Evolutionary conservation across 2,329 filamentous ascomycete genomes (phyloP), one percentile per base, ranked within the genome.

Genomic region (Beauveria australis): DNA sequence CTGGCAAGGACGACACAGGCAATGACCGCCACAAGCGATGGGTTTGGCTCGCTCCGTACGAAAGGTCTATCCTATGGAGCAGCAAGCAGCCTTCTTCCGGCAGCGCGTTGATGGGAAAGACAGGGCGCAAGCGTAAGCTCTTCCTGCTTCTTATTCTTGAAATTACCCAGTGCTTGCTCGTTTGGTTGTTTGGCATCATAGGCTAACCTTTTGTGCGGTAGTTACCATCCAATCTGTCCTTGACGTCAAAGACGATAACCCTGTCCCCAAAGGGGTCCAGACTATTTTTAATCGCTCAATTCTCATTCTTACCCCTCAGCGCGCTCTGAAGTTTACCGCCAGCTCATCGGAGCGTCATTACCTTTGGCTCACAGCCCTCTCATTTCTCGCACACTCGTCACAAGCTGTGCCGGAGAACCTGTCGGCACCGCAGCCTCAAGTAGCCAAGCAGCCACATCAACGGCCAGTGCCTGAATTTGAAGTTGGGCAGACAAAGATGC

Each of bases 31-130:
- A 99, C 73, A 97, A 92, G 77, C 84, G 94, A 72, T 99, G 94
- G 94, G 94, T 99, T 2, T 99, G 94, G 94, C 83, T 99, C 64
- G 94, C 93, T 19, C 94, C 94, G 3, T 97, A 99, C 70, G 94
- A 99, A 75, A 83, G 92, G 64, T 89, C 93, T 14, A 93, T 99
- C 63, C 90, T 99, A 73, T 99, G 94, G 94, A 97, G 93, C 74
- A 96, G 89, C 80, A 97, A 96, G 79, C 94, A 99, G 75, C 94
- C 94, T 18, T 91, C 87, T 10, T 91, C 87, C 67, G 92, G 92
- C 37, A 89, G 85, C 67, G 93, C 92, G 37, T 76, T 99, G 73
- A 82, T 97, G 80, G 94, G 94, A 66, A 99, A 97, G 79, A 89
- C 89, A 70, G 94, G 94, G 59, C 87, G 94, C 67, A 99, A 97